phyloP scores from a whole-genome alignment of 371 early-diverging fungal species.

The Circinella umbellata region DNA sequence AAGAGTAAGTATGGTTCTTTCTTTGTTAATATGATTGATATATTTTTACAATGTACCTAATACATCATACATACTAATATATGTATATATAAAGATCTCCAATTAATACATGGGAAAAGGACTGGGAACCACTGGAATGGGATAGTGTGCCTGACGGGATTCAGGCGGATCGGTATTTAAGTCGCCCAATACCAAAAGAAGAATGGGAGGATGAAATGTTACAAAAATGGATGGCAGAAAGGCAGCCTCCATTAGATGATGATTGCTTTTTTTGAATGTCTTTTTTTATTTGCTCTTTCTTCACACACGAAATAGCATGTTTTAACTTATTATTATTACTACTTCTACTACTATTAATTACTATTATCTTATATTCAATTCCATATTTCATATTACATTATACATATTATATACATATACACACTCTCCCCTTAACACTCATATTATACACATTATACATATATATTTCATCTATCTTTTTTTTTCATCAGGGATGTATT shows the following conservation, averaged over 20 bases:
- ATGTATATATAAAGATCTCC: slow-evolving; percentile 31
- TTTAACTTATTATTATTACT: no score
- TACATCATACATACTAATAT: not conserved
- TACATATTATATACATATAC: no score
- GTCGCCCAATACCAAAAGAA: slow-evolving; percentile 35
- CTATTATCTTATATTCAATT: no score
- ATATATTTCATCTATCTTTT: no score
- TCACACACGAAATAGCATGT: not conserved
- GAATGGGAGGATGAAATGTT: slow-evolving; percentile 56
- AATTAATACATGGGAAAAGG: slow-evolving; percentile 42
- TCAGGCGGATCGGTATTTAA: slow-evolving; percentile 39
- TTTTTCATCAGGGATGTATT: no score
- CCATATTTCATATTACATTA: no score
- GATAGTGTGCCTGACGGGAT: slow-evolving; percentile 49
- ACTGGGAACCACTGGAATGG: slow-evolving; percentile 42
- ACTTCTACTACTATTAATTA: no score
- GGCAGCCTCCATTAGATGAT: not conserved
- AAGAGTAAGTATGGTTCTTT: slow-evolving; percentile 33
- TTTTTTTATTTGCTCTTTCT: not conserved
- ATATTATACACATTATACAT: no score
- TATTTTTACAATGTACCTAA: not conserved
- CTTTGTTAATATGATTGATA: not conserved
- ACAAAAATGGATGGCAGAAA: slow-evolving; percentile 1
- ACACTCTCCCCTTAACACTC: no score
- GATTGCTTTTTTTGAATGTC: not conserved